phyloP scores from a whole-genome alignment of 805 yeast species.

The Yamadazyma akitaensis region DNA sequence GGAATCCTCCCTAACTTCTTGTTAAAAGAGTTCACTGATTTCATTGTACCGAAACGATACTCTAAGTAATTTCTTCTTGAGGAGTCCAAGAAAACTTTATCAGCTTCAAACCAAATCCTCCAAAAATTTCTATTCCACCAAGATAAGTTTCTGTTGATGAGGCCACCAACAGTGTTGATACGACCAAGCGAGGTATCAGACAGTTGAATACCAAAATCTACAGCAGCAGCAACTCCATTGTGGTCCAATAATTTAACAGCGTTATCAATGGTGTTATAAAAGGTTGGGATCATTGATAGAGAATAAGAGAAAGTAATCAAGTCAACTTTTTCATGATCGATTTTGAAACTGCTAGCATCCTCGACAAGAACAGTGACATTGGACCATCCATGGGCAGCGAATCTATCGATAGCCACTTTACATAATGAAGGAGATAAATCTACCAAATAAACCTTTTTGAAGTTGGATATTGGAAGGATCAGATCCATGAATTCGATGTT shows the following conservation, averaged over 20 bases:
- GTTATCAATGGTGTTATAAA: conserved; percentile 74
- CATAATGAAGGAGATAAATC: conserved; percentile 78
- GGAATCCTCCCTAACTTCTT: conserved; percentile 68
- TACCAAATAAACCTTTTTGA: conserved; percentile 65
- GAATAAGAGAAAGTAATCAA: conserved; percentile 77
- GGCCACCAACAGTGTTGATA: conserved; percentile 72
- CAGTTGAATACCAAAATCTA: conserved; percentile 79
- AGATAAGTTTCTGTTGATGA: conserved; percentile 65
- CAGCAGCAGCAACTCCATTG: conserved; percentile 63
- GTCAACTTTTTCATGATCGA: conserved; percentile 53
- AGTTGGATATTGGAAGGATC: conserved; percentile 46
- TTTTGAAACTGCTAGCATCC: conserved; percentile 70
- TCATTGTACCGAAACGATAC: conserved; percentile 77
- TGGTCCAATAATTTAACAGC: conserved; percentile 51
- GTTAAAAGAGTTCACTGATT: conserved; percentile 68
- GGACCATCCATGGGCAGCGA: conserved; percentile 39
- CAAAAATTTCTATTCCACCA: conserved; percentile 80
- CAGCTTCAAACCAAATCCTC: conserved; percentile 87
- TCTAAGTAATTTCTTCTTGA: conserved; percentile 81
- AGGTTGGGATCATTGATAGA: conserved; percentile 81
- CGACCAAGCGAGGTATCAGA: conserved; percentile 62
- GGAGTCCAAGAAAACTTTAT: conserved; percentile 73
- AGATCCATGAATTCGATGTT: conserved; percentile 75
- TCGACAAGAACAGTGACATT: conserved; percentile 69
- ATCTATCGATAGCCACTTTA: conserved; percentile 63